Evolutionary conservation across 768 basidiomycete species (phyloP).

Genomic region (Tulasnella sp.): DNA sequence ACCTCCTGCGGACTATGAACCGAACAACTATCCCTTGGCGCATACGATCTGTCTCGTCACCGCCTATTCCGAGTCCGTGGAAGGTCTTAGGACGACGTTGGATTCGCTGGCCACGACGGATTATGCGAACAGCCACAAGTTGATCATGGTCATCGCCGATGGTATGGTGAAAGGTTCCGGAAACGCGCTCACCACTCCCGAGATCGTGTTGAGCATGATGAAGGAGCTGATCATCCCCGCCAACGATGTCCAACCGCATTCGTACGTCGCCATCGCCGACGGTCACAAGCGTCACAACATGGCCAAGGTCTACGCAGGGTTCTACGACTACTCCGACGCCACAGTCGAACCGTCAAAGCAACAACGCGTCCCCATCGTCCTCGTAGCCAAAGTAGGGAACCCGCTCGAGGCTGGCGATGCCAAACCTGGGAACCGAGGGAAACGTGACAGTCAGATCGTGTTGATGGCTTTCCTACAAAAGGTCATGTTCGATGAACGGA

Average conservation of each 20-base stretch:
- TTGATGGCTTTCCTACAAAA: slow-evolving; percentile 97
- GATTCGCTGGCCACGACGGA: slow-evolving; percentile 97
- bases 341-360: slow-evolving; percentile 88
- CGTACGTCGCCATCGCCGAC: slow-evolving; percentile 97
- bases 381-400: slow-evolving; percentile 94
- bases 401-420: slow-evolving; percentile 76
- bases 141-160: slow-evolving; percentile 91
- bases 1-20: slow-evolving; percentile 81
- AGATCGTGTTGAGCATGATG: slow-evolving; percentile 95
- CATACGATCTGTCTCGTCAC: slow-evolving; percentile 96
- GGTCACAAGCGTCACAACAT: slow-evolving; percentile 99
- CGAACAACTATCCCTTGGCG: slow-evolving; percentile 89
- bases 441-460: slow-evolving; percentile 96
- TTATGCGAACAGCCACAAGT: slow-evolving; percentile 95
- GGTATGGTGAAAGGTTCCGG: slow-evolving; percentile 97
- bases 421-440: slow-evolving; percentile 97
- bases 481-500: slow-evolving; percentile 99
- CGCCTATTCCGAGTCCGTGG: slow-evolving; percentile 93
- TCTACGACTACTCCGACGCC: slow-evolving; percentile 87
- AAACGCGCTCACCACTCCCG: slow-evolving; percentile 79
- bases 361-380: slow-evolving; percentile 89
- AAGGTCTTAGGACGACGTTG: slow-evolving; percentile 93
- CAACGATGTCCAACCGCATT: slow-evolving; percentile 82
- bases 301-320: slow-evolving; percentile 97
- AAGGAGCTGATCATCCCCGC: slow-evolving; percentile 75